phyloP scores from a whole-genome alignment of 2,329 filamentous ascomycete species.

The Sporothrix brunneoviolacea region DNA sequence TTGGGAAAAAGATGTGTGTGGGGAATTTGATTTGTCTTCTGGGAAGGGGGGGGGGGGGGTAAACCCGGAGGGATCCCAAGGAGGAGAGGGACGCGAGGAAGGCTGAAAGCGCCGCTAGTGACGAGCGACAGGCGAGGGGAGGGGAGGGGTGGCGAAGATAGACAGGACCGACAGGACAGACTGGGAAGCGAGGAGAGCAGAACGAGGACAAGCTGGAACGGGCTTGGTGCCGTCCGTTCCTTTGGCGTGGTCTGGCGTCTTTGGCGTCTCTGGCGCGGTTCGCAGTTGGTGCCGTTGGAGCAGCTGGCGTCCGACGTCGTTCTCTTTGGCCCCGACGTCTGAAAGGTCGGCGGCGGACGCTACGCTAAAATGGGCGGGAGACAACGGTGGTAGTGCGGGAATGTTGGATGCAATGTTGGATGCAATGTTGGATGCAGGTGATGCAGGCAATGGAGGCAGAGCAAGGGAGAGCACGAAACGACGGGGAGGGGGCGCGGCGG shows the following conservation, averaged over 20 bases:
- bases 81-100: conserved; percentile 5
- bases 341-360: conserved; percentile 7
- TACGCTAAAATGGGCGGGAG: conserved; percentile 4
- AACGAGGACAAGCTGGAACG: background rate
- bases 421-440: too few species aligned
- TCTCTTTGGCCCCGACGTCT: too few species aligned
- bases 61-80: conserved; percentile 6
- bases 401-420: conserved; percentile 3
- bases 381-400: conserved; percentile 8
- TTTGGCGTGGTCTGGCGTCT: conserved; percentile 4
- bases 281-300: background rate
- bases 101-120: conserved; percentile 6
- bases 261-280: conserved; percentile 1
- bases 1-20: conserved; percentile 2
- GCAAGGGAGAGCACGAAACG: background rate
- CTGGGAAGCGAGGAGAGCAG: background rate
- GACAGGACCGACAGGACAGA: background rate
- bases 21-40: conserved; percentile 3
- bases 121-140: conserved; percentile 1
- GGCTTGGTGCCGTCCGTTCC: conserved; percentile 2
- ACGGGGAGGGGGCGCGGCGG: too few species aligned
- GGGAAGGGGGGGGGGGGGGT: conserved; percentile 2
- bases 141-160: background rate
- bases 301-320: too few species aligned
- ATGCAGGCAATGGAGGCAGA: background rate